Base-by-base conservation (phyloP, 768 basidiomycete genomes). In the Collybia nuda region DNA sequence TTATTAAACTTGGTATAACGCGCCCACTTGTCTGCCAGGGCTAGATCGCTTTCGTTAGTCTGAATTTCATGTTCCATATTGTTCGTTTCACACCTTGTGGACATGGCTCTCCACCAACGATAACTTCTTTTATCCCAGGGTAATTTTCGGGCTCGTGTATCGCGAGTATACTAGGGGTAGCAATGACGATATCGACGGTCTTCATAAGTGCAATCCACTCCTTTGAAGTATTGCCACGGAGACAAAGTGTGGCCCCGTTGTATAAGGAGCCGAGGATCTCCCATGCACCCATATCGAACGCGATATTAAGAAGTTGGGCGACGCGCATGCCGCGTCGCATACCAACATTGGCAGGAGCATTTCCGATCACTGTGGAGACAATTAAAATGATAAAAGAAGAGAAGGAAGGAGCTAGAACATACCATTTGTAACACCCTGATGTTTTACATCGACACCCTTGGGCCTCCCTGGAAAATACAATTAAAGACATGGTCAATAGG, bases 231-330 rank as follows among this genome's bases (percentile, higher is more conserved):
- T 78, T 77, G 6, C 81, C 81, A 8, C 81, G 73, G 9, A 82
- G 64, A 58, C 76, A 78, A 6, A 82, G 70, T 0, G 80, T 81
- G 41, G 73, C 71, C 0, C 80, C 81, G 50, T 81, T 81, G 57
- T 64, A 71, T 46, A 82, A 61, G 8, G 74, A 69, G 5, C 78
- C 78, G 15, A 82, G 67, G 23, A 78, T 76, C 58, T 82, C 80
- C 84, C 84, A 85, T 17, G 80, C 81, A 38, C 79, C 80, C 81
- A 85, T 84, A 56, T 85, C 84, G 58, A 84, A 85, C 3, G 82
- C 77, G 39, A 85, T 77, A 54, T 84, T 84, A 65, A 85, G 73
- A 19, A 84, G 66, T 56, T 84, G 82, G 6, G 81, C 74, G 18
- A 84, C 80, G 9, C 79, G 74, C 24, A 74, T 57, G 11, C 82